A percentile compares a stretch with the other conserved stretches of the same genome.
These are phyloP conservation scores for Fagus crenata DNA, from an alignment of 306 rosid species.

Conservation along the genomic window DNA sequence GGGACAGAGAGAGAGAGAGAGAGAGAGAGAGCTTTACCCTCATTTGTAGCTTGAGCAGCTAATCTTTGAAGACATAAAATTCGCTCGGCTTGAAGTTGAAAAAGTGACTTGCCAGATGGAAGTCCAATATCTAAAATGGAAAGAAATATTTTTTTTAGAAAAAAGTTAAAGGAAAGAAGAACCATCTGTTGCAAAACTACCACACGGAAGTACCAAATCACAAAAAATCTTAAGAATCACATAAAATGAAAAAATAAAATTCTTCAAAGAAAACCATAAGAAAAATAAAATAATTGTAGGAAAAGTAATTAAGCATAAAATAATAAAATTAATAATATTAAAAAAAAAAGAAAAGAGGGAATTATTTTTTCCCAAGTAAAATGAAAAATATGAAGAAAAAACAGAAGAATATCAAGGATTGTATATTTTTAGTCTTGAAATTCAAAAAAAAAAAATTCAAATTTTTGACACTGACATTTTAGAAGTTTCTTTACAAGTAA, in stretches of 20 bases:
- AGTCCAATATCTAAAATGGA: constrained; percentile 79
- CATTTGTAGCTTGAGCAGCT: constrained; percentile 76
- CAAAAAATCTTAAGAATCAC: background rate
- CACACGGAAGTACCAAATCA: background rate
- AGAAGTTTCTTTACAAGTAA: no score
- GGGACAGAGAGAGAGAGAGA: constrained; percentile 4
- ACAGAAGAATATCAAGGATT: no score
- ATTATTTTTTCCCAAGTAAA: background rate
- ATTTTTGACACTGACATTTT: no score
- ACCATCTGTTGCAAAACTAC: background rate
- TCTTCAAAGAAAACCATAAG: background rate
- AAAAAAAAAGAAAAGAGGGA: background rate
- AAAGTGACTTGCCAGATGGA: constrained; percentile 97
- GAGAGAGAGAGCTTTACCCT: constrained; percentile 45
- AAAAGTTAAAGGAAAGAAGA: constrained; percentile 8
- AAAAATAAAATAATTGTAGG: background rate
- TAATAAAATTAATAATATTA: background rate
- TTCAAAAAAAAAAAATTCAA: background rate
- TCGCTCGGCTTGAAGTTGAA: constrained; percentile 98
- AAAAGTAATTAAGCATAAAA: background rate
- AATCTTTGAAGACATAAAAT: constrained; percentile 83
- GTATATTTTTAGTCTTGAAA: background rate
- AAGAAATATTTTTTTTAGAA: constrained; percentile 17
- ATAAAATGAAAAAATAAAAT: background rate
- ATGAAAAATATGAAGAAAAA: no score